Base-by-base conservation (phyloP, 495 filamentous ascomycete genomes). In the Stereocaulon alpinum region DNA sequence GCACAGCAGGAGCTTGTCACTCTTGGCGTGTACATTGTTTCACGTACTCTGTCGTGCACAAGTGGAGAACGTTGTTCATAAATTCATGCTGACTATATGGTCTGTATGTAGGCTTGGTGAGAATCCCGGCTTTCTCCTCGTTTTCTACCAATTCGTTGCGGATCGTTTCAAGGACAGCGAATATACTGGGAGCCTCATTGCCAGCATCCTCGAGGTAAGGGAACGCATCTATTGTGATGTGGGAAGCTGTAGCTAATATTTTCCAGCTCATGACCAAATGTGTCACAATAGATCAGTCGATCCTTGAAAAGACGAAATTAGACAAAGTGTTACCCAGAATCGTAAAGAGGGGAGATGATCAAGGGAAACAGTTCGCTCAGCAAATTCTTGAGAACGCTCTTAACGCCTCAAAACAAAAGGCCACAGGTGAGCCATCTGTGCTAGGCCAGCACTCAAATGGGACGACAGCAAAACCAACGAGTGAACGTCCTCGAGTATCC, bases 121-220 rank as follows among this genome's bases (percentile, higher is more conserved):
- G 75, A 75, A 83, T 74, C 65, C 74, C 22, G 71, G 79, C 54
- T 73, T 82, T 4, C 66, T 84, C 18, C 71, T 80, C 56, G 71
- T 79, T 29, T 75, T 82, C 61, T 81, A 83, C 59, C 81, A 81
- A 40, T 84, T 86, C 61, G 69, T 94, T 40, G 74, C 81, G 27
- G 80, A 87, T 61, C 81, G 86, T 6, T 80, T 84, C 58, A 82
- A 83, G 62, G 76, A 80, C 6, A 75, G 80, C 27, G 87, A 91
- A 62, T 80, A 78, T 61, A 79, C 82, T 61, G 83, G 86, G 0
- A 70, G 74, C 32, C 69, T 93, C 20, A 75, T 83, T 9, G 75
- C 81, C 43, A 82, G 78, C 22, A 80, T 89, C 22, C 77, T 93
- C 1, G 81, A 81, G 66, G 80, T 80, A 68, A 66, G 63, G 65